Conservation (phyloP, 2,329 filamentous ascomycete genomes). For the Epicoccum nigrum region DNA sequence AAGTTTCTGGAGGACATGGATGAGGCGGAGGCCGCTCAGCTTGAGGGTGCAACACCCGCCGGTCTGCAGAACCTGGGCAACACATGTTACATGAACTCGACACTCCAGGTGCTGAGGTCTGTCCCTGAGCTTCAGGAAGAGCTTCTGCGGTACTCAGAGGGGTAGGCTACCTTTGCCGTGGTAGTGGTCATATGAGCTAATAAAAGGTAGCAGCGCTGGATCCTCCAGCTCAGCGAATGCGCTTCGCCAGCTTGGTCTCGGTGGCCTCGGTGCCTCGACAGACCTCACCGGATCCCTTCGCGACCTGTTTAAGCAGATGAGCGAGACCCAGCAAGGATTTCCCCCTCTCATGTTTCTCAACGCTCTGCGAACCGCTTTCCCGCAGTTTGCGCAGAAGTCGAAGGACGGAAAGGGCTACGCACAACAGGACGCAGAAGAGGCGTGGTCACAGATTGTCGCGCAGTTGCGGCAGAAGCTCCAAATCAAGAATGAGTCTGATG, state of each 20-base stretch:
- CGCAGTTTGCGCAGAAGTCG: constrained; percentile 90
- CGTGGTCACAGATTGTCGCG: constrained; percentile 92
- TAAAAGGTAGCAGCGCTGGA: constrained; percentile 34
- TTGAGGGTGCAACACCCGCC: constrained; percentile 83
- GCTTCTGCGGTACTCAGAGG: constrained; percentile 66
- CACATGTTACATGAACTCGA: constrained; percentile 98
- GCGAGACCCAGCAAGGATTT: constrained; percentile 85
- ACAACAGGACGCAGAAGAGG: constrained; percentile 98
- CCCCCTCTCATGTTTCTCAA: constrained; percentile 82
- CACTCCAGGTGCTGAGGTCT: constrained; percentile 84
- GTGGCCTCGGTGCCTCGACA: constrained; percentile 63
- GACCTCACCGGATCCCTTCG: constrained; percentile 80
- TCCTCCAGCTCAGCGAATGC: constrained; percentile 40
- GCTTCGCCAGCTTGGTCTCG: constrained; percentile 60
- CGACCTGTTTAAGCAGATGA: constrained; percentile 87
- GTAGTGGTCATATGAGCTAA: constrained; percentile 18
- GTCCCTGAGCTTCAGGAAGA: constrained; percentile 90
- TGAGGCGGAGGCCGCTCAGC: constrained; percentile 84
- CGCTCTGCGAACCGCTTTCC: constrained; percentile 77
- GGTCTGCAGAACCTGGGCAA: constrained; percentile 93
- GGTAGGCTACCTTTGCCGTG: constrained; percentile 28
- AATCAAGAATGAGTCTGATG: constrained; percentile 59
- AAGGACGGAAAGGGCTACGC: constrained; percentile 84
- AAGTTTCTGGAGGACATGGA: constrained; percentile 98
- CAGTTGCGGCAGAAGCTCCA: constrained; percentile 81